Conservation (phyloP, 352 stramenopile species). For the Pythium insidiosum region DNA sequence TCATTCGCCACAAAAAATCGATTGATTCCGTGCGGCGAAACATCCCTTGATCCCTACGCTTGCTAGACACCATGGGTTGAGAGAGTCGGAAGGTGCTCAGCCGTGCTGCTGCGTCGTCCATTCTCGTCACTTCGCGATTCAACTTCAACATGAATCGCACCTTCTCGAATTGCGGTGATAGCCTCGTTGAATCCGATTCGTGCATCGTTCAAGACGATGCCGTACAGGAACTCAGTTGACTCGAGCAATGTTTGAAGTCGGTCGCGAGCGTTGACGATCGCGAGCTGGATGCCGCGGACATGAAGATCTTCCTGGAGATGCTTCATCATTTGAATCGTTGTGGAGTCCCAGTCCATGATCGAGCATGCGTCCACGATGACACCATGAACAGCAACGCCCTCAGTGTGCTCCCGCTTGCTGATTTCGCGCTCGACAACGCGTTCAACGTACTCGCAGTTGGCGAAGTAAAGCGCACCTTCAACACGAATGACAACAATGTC, state of each 20-base stretch:
- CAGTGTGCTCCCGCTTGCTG: slow-evolving; percentile 25
- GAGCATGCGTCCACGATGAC: slow-evolving; percentile 67
- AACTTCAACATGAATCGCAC: too few relatives aligned
- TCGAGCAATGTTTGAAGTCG: slow-evolving; percentile 53
- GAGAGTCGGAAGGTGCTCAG: too few relatives aligned
- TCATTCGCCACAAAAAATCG: too few relatives aligned
- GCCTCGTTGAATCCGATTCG: slow-evolving; percentile 56
- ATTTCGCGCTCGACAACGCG: slow-evolving; percentile 41
- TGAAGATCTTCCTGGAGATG: slow-evolving; percentile 54
- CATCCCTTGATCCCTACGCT: too few relatives aligned
- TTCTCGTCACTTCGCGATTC: too few relatives aligned
- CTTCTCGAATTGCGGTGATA: slow-evolving; percentile 52
- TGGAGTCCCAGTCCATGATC: slow-evolving; percentile 82
- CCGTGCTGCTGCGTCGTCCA: too few relatives aligned
- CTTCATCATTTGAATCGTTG: slow-evolving; percentile 85
- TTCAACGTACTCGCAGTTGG: slow-evolving; percentile 55
- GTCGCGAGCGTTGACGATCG: slow-evolving; percentile 73
- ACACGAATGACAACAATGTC: slow-evolving; percentile 44
- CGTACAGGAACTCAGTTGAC: slow-evolving; percentile 54
- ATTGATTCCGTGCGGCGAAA: too few relatives aligned
- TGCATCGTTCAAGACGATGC: slow-evolving; percentile 49
- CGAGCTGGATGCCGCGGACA: slow-evolving; percentile 45
- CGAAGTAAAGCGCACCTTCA: slow-evolving; percentile 51
- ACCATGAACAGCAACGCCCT: slow-evolving; percentile 29
- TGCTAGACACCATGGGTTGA: too few relatives aligned